Evolutionary conservation across 495 filamentous ascomycete species (phyloP).

Genomic region (Podospora pseudocomata): DNA sequence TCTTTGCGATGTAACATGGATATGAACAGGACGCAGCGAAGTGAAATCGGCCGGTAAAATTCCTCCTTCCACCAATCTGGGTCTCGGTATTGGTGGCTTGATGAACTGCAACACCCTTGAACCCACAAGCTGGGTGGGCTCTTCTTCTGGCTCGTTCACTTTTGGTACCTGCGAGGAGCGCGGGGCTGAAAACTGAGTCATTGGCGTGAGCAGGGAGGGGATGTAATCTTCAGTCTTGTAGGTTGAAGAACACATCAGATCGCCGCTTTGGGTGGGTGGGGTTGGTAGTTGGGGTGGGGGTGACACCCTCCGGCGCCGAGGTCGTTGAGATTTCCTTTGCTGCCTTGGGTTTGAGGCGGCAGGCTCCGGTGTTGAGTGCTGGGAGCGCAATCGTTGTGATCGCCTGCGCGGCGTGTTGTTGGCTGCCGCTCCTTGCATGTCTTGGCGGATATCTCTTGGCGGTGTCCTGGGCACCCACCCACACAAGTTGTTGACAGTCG

Average conservation of each 20-base stretch:
- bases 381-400: background rate
- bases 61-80: background rate
- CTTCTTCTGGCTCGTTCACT: background rate
- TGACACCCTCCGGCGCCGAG: background rate
- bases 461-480: background rate
- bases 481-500: background rate
- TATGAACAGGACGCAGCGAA: background rate
- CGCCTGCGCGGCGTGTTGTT: background rate
- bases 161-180: background rate
- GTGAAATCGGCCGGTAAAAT: background rate
- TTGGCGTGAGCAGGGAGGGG: background rate
- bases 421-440: background rate
- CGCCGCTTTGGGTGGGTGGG: background rate
- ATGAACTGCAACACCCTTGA: background rate
- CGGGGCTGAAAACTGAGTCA: background rate
- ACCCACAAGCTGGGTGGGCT: background rate
- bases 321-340: background rate
- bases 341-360: background rate
- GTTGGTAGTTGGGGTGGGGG: background rate
- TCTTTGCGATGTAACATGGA: background rate
- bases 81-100: background rate
- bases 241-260: background rate
- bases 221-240: background rate
- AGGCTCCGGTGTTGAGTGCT: background rate
- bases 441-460: background rate